Evolutionary conservation across 805 yeast genomes (phyloP).

Genomic region (Huiozyma naganishii): DNA sequence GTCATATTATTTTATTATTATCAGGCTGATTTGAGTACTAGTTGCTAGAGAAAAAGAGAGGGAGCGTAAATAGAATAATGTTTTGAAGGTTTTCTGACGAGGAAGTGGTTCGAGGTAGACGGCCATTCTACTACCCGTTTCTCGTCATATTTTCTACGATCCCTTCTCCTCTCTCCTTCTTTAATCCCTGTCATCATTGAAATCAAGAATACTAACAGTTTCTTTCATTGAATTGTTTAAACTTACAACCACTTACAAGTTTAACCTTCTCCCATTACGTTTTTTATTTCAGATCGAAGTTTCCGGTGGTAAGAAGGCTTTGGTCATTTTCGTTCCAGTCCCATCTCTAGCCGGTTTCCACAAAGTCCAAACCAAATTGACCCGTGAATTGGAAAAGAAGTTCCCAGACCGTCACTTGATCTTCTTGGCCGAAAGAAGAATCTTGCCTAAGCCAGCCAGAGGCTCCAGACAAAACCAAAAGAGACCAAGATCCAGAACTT

Average conservation of each 20-base stretch:
- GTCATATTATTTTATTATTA: slow-evolving; percentile 14
- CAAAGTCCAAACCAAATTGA: slow-evolving; percentile 93
- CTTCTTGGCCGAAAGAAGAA: slow-evolving; percentile 98
- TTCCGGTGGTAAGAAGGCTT: slow-evolving; percentile 96
- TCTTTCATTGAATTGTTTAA: no score
- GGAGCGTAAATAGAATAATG: neutral
- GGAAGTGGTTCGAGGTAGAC: no score
- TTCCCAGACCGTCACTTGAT: slow-evolving; percentile 99
- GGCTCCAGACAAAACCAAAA: slow-evolving; percentile 87
- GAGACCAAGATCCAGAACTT: slow-evolving; percentile 99
- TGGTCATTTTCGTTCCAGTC: slow-evolving; percentile 96
- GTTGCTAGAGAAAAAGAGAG: neutral
- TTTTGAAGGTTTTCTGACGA: no score
- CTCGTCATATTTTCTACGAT: no score
- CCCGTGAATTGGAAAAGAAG: slow-evolving; percentile 99
- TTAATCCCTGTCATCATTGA: no score
- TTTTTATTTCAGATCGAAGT: slow-evolving; percentile 57
- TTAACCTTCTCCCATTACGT: neutral
- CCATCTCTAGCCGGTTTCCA: slow-evolving; percentile 89
- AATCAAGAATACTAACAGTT: no score
- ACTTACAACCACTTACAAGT: no score
- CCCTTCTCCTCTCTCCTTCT: no score
- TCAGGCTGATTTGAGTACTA: slow-evolving; percentile 5
- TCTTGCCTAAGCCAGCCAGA: slow-evolving; percentile 98
- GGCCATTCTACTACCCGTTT: no score